Conservation (phyloP, 257 asterid species). For the Knoxia roxburghii region DNA sequence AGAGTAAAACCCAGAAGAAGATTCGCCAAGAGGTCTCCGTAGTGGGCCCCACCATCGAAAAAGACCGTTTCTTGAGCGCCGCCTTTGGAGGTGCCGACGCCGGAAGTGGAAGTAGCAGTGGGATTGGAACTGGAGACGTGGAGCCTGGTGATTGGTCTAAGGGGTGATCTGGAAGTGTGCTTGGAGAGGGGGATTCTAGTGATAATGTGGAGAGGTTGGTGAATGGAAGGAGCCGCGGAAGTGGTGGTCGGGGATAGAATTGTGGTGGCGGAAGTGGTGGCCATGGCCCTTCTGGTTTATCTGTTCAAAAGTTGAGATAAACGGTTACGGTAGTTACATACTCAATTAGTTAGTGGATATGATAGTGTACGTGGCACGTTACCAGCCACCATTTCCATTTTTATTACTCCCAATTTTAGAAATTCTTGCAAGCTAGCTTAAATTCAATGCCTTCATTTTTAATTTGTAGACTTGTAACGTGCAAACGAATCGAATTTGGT, state of each 20-base stretch:
- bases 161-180: slow-evolving; percentile 21
- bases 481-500: too few species aligned
- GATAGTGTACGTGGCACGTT: slow-evolving; percentile 33
- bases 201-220: slow-evolving; percentile 22
- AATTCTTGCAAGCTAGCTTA: too few species aligned
- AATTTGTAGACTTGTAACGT: too few species aligned
- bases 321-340: slow-evolving; percentile 28
- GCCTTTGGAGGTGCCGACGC: slow-evolving; percentile 29
- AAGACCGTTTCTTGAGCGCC: slow-evolving; percentile 58
- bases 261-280: slow-evolving; percentile 29
- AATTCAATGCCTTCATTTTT: too few species aligned
- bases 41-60: slow-evolving; percentile 97
- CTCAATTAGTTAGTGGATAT: slow-evolving; percentile 20
- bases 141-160: slow-evolving; percentile 49
- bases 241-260: slow-evolving; percentile 27
- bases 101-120: slow-evolving; percentile 29
- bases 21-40: slow-evolving; percentile 91
- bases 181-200: slow-evolving; percentile 25
- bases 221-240: slow-evolving; percentile 20
- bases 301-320: slow-evolving; percentile 20
- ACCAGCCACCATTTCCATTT: slow-evolving; percentile 15
- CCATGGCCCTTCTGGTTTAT: slow-evolving; percentile 30
- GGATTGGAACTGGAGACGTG: slow-evolving; percentile 68
- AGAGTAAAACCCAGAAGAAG: slow-evolving; percentile 88
- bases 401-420: neutral